These are phyloP conservation scores for Dendrothele bispora DNA, from an alignment of 768 basidiomycete genomes.

Conservation along the genomic window DNA sequence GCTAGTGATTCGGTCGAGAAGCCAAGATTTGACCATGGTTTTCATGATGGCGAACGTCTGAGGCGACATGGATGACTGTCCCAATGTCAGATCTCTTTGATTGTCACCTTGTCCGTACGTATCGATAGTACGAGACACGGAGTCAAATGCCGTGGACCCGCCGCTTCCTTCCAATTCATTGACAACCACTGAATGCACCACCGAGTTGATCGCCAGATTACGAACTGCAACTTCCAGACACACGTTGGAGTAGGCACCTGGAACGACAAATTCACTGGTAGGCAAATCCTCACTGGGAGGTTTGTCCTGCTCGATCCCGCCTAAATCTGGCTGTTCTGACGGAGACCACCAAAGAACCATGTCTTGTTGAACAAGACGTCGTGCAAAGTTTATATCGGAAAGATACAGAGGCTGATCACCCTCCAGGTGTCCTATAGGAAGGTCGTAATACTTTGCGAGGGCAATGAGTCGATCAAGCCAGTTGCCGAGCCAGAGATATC, in stretches of 20 bases:
- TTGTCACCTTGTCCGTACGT: conserved; percentile 78
- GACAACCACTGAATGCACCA: conserved; percentile 90
- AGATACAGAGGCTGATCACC: conserved; percentile 87
- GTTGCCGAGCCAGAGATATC: conserved; percentile 73
- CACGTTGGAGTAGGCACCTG: conserved; percentile 91
- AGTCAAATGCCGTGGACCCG: conserved; percentile 92
- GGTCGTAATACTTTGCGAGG: conserved; percentile 87
- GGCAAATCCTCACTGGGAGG: conserved; percentile 74
- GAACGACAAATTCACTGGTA: conserved; percentile 79
- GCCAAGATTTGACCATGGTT: conserved; percentile 87
- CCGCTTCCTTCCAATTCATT: conserved; percentile 98
- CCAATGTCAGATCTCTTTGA: conserved; percentile 75
- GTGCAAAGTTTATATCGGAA: conserved; percentile 89
- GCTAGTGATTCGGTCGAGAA: conserved; percentile 78
- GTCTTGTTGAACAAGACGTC: conserved; percentile 84
- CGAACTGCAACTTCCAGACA: conserved; percentile 87
- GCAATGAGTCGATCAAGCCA: conserved; percentile 82
- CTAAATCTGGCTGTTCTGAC: conserved; percentile 85
- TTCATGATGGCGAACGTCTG: conserved; percentile 86
- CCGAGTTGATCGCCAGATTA: conserved; percentile 91
- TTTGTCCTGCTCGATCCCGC: conserved; percentile 88
- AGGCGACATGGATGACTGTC: conserved; percentile 86
- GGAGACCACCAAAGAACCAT: conserved; percentile 97
- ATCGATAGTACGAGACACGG: conserved; percentile 86
- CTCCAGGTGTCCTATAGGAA: conserved; percentile 91